Base-by-base conservation (phyloP, 176 grass and related monocot species). In the Aegilops longissima region DNA sequence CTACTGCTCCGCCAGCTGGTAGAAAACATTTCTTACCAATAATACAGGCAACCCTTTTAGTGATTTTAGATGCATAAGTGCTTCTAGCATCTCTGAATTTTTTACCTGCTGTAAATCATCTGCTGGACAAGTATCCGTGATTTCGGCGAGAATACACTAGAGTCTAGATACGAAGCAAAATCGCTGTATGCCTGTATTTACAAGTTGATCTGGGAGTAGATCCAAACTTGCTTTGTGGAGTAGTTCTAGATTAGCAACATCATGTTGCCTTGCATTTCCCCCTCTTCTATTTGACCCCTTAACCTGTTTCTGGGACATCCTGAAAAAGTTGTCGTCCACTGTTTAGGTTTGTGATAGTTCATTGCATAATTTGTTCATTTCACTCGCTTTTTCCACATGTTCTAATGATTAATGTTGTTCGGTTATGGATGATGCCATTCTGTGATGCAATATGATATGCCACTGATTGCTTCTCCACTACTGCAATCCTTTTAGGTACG, bases 1-100 rank as follows among this genome's bases (percentile, higher is more conserved):
- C 84, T 92, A 98, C 84, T 90, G 88, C 78, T 87, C 96, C 12
- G 78, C 92, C 38, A 98, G 82, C 88, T 95, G 94, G 96, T 95
- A 39, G 35, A 8, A 38, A 38, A 38, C 36, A 38, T 38, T 38
- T 38, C 36, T 38, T 38, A 38, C 36, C 36, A 38, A 38, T 38
- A 38, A 38, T 38, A 38, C 7, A 1, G 7, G 36, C 36, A 38
- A 38, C 36, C 36, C 36, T 38, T 38, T 38, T 8, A 8, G 6
- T 38, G 36, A 38, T 38, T 38, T 38, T 7, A 38, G 36, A 38
- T 38, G 36, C 36, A 38, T 8, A 38, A 38, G 36, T 38, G 36
- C 36, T 38, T 38, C 36, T 38, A 38, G 36, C 7, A 38, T 38
- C 36, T 38, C 36, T 38, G 36, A 38, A 38, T 8, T 8, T 38